Percentiles rank a stretch among this genome's conserved stretches.
Evolutionary conservation across 2,329 filamentous ascomycete species (phyloP).

Genomic region (Aspergillus brunneoviolaceus): DNA sequence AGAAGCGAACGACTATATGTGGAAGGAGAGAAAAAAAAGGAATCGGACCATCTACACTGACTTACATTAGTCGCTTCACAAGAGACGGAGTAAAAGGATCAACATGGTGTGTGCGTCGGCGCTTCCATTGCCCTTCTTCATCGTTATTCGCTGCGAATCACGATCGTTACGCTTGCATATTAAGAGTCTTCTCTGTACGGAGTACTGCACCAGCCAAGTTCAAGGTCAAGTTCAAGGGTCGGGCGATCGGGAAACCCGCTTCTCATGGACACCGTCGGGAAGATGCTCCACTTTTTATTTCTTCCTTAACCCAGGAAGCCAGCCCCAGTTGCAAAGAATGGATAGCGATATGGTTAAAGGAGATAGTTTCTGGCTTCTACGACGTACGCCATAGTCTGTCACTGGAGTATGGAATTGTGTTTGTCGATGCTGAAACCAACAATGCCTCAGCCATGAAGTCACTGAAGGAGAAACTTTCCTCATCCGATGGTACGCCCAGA

Average conservation of each 20-base stretch:
- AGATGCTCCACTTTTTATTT: conserved; percentile 10
- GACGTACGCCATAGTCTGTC: background rate
- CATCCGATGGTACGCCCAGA: conserved; percentile 3
- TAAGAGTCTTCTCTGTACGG: conserved; percentile 8
- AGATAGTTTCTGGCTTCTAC: no score
- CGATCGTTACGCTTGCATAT: background rate
- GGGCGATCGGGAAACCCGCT: conserved; percentile 18
- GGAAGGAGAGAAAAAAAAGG: background rate
- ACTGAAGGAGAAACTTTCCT: conserved; percentile 4
- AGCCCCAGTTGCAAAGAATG: background rate
- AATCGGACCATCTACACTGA: conserved; percentile 1
- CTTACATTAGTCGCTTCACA: conserved; percentile 1
- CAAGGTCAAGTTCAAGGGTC: conserved; percentile 13
- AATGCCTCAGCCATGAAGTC: conserved; percentile 1
- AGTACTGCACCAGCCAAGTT: conserved; percentile 12
- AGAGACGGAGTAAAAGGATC: background rate
- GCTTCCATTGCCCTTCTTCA: background rate
- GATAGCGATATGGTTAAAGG: background rate
- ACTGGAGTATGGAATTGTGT: conserved; percentile 10
- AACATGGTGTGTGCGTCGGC: conserved; percentile 9
- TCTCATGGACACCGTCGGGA: conserved; percentile 9
- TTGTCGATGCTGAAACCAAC: conserved; percentile 14
- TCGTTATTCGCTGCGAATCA: background rate
- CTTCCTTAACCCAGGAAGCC: background rate
- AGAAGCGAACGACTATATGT: background rate